Percentiles rank a stretch among this genome's conserved stretches.
Conservation (phyloP, 345 rosid species). For the Linum trigynum region DNA sequence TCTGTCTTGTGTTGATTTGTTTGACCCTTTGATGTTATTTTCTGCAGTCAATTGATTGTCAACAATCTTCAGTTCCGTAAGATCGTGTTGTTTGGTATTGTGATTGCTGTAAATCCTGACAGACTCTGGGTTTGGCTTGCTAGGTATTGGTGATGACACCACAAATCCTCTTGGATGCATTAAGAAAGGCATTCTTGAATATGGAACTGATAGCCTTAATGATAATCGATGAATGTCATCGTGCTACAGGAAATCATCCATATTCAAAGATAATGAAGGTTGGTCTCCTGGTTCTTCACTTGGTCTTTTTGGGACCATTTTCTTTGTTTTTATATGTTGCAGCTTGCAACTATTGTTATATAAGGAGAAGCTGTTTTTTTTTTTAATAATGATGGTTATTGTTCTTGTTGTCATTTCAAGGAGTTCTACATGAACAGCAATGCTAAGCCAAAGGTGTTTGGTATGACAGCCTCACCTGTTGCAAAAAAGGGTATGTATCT, state of each 20-base stretch:
- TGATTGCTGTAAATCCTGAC: not conserved
- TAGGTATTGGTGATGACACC: slow-evolving; percentile 96
- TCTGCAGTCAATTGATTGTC: not conserved
- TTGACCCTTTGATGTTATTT: not conserved
- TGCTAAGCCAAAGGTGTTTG: slow-evolving; percentile 73
- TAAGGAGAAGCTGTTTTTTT: not conserved
- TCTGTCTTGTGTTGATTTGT: not conserved
- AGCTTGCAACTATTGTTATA: not conserved
- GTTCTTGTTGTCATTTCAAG: slow-evolving; percentile 25
- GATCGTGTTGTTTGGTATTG: not conserved
- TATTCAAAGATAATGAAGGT: slow-evolving; percentile 82
- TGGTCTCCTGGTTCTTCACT: slow-evolving; percentile 7
- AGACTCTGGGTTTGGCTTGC: slow-evolving; percentile 10
- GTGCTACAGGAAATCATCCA: slow-evolving; percentile 70
- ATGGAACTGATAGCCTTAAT: slow-evolving; percentile 50
- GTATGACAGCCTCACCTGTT: slow-evolving; percentile 65
- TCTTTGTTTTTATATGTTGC: not conserved
- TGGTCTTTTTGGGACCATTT: not conserved
- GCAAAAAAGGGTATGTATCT: slow-evolving; percentile 51
- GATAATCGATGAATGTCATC: slow-evolving; percentile 83
- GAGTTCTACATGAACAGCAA: slow-evolving; percentile 57
- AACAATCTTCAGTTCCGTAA: not conserved
- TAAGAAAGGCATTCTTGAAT: slow-evolving; percentile 56
- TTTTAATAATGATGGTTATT: not conserved
- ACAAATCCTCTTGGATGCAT: slow-evolving; percentile 67